A percentile compares a stretch with the other conserved stretches of the same genome.
Evolutionary conservation across 768 basidiomycete species (phyloP).

Genomic region (Porpolomopsis calyptriformis): DNA sequence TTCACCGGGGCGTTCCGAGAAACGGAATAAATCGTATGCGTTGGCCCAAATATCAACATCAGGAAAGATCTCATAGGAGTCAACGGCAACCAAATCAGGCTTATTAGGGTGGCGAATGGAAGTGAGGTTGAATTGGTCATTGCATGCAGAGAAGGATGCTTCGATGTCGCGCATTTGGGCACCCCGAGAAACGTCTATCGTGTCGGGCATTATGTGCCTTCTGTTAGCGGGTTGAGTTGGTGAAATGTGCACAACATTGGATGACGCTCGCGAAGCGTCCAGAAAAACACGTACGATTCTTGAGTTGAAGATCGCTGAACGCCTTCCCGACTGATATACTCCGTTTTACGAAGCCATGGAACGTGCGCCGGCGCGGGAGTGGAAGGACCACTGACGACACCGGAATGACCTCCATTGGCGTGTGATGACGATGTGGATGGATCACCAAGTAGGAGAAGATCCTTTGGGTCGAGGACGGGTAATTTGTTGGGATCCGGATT

Average conservation of each 20-base stretch:
- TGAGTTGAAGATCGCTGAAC: conserved; percentile 30
- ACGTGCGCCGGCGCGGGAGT: conserved; percentile 52
- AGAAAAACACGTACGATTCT: conserved; percentile 41
- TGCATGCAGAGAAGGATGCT: conserved; percentile 56
- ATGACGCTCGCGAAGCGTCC: neutral
- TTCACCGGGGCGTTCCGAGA: conserved; percentile 82
- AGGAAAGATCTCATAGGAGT: conserved; percentile 75
- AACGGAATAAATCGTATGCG: conserved; percentile 78
- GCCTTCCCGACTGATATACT: conserved; percentile 65
- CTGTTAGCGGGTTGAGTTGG: conserved; percentile 18
- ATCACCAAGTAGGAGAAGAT: conserved; percentile 67
- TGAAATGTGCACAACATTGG: too few relatives aligned
- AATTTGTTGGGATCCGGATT: conserved; percentile 57
- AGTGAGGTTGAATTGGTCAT: conserved; percentile 48
- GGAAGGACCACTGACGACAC: conserved; percentile 28
- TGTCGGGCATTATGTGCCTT: conserved; percentile 35
- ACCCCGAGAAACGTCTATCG: conserved; percentile 60
- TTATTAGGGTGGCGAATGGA: conserved; percentile 71
- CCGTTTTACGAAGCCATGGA: conserved; percentile 87
- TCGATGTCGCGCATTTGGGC: conserved; percentile 76
- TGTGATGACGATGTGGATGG: conserved; percentile 39
- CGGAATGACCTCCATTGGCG: conserved; percentile 26
- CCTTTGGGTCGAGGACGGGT: conserved; percentile 60
- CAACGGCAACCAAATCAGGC: conserved; percentile 59
- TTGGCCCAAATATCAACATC: conserved; percentile 85